Conservation (phyloP, 2,329 filamentous ascomycete genomes). For the Incumbomyces delicatus region DNA sequence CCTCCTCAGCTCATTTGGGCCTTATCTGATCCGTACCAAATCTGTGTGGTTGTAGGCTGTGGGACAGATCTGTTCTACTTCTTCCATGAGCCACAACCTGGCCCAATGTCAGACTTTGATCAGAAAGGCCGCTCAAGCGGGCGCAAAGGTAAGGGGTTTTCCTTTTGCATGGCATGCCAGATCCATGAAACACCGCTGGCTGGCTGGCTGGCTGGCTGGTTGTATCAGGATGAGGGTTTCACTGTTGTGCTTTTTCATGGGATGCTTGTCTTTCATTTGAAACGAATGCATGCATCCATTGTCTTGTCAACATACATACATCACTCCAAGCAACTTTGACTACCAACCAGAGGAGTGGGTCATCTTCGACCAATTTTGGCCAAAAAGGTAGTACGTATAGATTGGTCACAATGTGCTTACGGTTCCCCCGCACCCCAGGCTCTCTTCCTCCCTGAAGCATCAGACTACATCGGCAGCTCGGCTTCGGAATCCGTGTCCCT, state of each 20-base stretch:
- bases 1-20: not conserved
- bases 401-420: not conserved
- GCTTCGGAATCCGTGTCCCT: conserved; percentile 60
- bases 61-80: conserved; percentile 80
- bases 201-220: not conserved
- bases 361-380: too few species aligned
- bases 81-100: conserved; percentile 68
- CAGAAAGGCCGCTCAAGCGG: conserved; percentile 60
- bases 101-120: conserved; percentile 65
- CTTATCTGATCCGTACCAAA: conserved; percentile 7
- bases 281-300: too few species aligned
- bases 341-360: too few species aligned
- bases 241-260: not conserved
- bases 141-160: conserved; percentile 56
- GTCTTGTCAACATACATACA: too few species aligned
- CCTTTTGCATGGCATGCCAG: too few species aligned
- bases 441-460: conserved; percentile 85
- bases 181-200: too few species aligned
- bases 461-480: conserved; percentile 71
- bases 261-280: too few species aligned
- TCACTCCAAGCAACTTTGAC: too few species aligned
- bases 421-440: conserved; percentile 37
- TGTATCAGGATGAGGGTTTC: not conserved
- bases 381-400: too few species aligned
- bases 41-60: conserved; percentile 60